Evolutionary conservation across 2,329 filamentous ascomycete species (phyloP).

Genomic region (Fusarium keratoplasticum): DNA sequence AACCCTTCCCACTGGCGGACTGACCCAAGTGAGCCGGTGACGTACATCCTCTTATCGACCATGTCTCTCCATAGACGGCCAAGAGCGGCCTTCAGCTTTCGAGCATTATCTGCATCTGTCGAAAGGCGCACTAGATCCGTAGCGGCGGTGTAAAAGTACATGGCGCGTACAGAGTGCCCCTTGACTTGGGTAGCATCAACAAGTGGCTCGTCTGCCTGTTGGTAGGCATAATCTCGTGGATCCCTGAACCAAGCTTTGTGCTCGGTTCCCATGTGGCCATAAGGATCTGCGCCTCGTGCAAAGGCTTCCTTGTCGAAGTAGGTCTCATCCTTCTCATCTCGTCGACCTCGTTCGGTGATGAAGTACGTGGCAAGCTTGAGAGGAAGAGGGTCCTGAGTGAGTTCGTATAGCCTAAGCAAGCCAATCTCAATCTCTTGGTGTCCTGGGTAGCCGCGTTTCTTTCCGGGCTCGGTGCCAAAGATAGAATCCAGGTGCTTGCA

Average conservation of each 20-base stretch:
- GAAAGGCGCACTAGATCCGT: background rate
- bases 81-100: background rate
- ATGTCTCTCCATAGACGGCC: slow-evolving; percentile 4
- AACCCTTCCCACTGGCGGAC: slow-evolving; percentile 10
- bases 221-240: slow-evolving; percentile 2
- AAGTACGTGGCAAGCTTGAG: slow-evolving; percentile 8
- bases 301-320: slow-evolving; percentile 8
- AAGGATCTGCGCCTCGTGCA: background rate
- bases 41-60: slow-evolving; percentile 9
- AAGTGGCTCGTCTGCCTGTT: slow-evolving; percentile 3
- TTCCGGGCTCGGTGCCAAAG: background rate
- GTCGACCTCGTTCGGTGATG: background rate
- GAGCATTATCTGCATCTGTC: background rate
- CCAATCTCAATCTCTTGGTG: slow-evolving; percentile 12
- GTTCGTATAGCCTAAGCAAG: background rate
- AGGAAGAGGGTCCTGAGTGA: background rate
- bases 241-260: background rate
- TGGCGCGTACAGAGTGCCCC: slow-evolving; percentile 5
- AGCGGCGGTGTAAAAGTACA: slow-evolving; percentile 6
- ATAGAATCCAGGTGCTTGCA: background rate
- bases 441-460: slow-evolving; percentile 9
- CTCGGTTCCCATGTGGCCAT: background rate
- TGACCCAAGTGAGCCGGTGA: slow-evolving; percentile 1
- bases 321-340: background rate
- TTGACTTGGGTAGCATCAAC: background rate